Conservation (phyloP, 257 asterid genomes). For the Ballota nigra region DNA sequence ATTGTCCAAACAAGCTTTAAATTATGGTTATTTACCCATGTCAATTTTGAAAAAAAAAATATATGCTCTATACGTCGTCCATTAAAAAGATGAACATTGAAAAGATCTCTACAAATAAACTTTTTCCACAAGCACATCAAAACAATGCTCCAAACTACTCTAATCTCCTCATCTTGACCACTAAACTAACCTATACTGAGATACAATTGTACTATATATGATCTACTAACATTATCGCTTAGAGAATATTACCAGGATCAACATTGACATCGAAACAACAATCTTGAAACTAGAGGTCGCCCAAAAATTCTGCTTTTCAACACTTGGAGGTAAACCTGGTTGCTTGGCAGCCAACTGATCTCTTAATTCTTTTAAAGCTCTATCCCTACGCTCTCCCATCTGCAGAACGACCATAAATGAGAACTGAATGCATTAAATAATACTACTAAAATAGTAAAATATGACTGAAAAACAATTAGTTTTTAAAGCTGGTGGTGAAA, state of each 20-base stretch:
- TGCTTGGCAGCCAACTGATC: constrained; percentile 55
- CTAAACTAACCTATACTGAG: constrained; percentile 4
- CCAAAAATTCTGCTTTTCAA: constrained; percentile 63
- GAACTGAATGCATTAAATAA: background rate
- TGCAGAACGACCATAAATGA: constrained; percentile 14
- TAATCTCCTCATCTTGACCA: constrained; percentile 25
- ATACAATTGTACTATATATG: constrained; percentile 20
- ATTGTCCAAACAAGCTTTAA: constrained; percentile 8
- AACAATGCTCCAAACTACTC: constrained; percentile 11
- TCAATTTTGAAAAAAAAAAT: background rate
- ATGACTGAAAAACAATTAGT: background rate
- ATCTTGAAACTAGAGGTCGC: constrained; percentile 69
- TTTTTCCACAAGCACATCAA: constrained; percentile 15
- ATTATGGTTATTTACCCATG: constrained; percentile 1
- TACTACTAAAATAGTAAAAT: too few species aligned
- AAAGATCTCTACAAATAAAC: background rate
- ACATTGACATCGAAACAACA: constrained; percentile 74
- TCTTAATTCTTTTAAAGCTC: constrained; percentile 67
- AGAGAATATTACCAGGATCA: constrained; percentile 58
- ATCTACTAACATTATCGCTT: constrained; percentile 39
- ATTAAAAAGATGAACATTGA: background rate
- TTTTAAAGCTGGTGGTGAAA: background rate
- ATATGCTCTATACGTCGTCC: background rate
- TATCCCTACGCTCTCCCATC: constrained; percentile 79
- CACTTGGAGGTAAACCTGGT: constrained; percentile 24